Evolutionary conservation across 768 basidiomycete species (phyloP).

Genomic region (Amanita rubescens): DNA sequence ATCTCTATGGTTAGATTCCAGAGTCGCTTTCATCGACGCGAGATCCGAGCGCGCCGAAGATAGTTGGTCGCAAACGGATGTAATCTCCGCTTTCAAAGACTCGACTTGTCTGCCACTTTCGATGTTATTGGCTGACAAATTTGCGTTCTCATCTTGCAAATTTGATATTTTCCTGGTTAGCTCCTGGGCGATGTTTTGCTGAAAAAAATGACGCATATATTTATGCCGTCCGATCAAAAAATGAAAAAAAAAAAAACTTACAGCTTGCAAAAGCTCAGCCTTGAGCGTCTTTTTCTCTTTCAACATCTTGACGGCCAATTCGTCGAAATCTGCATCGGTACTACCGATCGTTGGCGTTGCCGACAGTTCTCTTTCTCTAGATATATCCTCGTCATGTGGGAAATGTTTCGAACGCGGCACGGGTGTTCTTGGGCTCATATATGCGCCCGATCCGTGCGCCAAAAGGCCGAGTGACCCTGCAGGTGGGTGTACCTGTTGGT

Average conservation of each 20-base stretch:
- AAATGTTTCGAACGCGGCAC: background rate
- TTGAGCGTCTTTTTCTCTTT: slow-evolving; percentile 4
- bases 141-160: background rate
- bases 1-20: background rate
- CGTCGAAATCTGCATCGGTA: background rate
- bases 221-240: background rate
- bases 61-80: background rate
- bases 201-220: background rate
- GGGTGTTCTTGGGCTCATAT: slow-evolving; percentile 1
- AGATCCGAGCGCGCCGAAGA: background rate
- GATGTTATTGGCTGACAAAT: background rate
- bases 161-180: background rate
- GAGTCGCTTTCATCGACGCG: background rate
- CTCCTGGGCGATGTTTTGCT: background rate
- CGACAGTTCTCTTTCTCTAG: background rate
- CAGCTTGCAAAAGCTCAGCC: background rate
- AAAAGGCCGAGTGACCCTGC: background rate
- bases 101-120: background rate
- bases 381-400: background rate
- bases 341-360: background rate
- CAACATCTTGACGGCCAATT: background rate
- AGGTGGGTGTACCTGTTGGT: background rate
- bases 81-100: background rate
- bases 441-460: background rate
- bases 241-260: background rate